Evolutionary conservation across 805 yeast species (phyloP).

Genomic region (Jamesozyma jinghongensis): DNA sequence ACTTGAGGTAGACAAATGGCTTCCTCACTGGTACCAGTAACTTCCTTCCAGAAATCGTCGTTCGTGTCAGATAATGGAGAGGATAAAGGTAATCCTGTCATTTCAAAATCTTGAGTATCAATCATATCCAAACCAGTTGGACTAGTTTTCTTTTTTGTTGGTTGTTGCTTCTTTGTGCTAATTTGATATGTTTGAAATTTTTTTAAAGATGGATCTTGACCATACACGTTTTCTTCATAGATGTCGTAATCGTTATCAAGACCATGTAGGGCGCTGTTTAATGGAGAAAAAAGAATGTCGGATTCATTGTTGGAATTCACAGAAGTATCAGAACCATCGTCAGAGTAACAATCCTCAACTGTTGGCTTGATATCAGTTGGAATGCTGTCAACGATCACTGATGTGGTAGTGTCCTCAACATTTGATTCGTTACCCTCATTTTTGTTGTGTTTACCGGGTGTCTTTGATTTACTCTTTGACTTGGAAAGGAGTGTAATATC

Average conservation of each 20-base stretch:
- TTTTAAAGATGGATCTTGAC: background rate
- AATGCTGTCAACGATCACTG: constrained; percentile 8
- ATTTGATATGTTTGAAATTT: constrained; percentile 4
- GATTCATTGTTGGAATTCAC: constrained; percentile 8
- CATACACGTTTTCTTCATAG: constrained; percentile 2
- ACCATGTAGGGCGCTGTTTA: constrained; percentile 7
- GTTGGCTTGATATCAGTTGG: constrained; percentile 4
- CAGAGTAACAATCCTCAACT: background rate
- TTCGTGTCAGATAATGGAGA: constrained; percentile 5
- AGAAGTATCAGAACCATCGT: constrained; percentile 7
- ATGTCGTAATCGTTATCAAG: constrained; percentile 14
- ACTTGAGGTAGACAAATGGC: constrained; percentile 10
- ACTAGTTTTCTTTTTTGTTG: background rate
- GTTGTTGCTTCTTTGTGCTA: background rate
- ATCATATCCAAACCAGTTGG: background rate
- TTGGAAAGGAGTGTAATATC: constrained; percentile 20
- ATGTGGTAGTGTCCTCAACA: background rate
- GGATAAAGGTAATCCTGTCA: background rate
- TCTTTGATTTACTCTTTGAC: constrained; percentile 2
- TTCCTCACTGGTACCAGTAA: constrained; percentile 20
- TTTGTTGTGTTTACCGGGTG: constrained; percentile 1
- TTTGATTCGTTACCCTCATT: background rate
- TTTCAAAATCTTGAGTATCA: background rate
- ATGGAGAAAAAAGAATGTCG: constrained; percentile 23
- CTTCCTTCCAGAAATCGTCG: constrained; percentile 30